Base-by-base conservation (phyloP, 306 rosid genomes). In the Lagenaria siceraria region DNA sequence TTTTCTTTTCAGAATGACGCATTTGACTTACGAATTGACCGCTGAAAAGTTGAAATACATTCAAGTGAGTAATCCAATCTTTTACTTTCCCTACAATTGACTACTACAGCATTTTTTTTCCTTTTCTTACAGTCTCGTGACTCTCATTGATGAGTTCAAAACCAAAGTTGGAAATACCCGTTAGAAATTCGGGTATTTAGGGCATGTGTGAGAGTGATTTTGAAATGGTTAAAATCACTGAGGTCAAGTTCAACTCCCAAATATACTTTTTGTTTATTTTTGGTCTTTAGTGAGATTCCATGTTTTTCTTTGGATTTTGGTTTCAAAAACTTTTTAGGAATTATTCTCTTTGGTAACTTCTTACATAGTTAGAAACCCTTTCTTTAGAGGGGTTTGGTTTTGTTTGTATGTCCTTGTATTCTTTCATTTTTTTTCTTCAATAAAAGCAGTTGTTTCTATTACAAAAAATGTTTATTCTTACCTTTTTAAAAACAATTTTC, bases 1-100 rank as follows among this genome's bases (percentile, higher is more conserved):
- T 79, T 63, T 35, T 75, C 81, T 38, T 48, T 84, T 66, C 92
- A 96, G 99, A 89, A 87, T 88, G 91, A 79, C 54, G 82, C 89
- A 83, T 86, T 84, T 91, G 87, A 87, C 89, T 0, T 91, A 88
- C 24, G 99, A 96, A 75, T 84, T 96, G 82, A 87, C 82, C 53
- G 80, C 91, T 49, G 98, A 96, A 89, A 91, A 89, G 91, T 85
- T 83, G 65, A 92, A 89, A 83, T 84, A 87, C 87, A 80, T 65
- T 60, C 96, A 92, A 88, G 99, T 89, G 81, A 86, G 92, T 87
- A 74, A 76, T 80, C 40, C 33, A 11, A 51, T 31, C 14, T 51
- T 55, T 49, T 72, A 27, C 40, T 27, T 64, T 29, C 42, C 73
- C 14, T 36, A 9, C 29, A 10, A 19, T 35, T 19, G 51, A 36